Evolutionary conservation across 2,329 filamentous ascomycete genomes (phyloP).

Genomic region (Sporothrix curviconia): DNA sequence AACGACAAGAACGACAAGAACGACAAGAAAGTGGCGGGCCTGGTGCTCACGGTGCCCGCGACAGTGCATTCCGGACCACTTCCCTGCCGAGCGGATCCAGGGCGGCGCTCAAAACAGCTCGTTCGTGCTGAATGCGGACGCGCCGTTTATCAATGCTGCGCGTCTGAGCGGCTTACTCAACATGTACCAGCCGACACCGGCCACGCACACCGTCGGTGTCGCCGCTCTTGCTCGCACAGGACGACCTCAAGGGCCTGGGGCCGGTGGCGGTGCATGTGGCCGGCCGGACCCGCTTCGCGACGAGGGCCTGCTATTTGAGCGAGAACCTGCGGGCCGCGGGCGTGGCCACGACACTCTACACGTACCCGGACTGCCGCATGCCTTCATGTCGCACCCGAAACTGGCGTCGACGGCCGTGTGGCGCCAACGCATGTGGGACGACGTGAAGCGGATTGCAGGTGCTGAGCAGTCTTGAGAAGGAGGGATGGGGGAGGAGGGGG

Average conservation of each 20-base stretch:
- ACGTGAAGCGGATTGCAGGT: not conserved
- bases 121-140: slow-evolving; percentile 19
- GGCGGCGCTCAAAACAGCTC: not conserved
- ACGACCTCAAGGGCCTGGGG: not conserved
- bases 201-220: not conserved
- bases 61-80: not conserved
- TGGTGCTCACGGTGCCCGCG: not conserved
- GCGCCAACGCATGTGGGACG: slow-evolving; percentile 10
- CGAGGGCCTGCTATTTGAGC: slow-evolving; percentile 14
- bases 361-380: slow-evolving; percentile 9
- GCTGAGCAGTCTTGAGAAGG: not conserved
- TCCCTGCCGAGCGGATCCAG: not conserved
- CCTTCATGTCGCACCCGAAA: slow-evolving; percentile 9
- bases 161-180: slow-evolving; percentile 31
- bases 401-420: slow-evolving; percentile 1
- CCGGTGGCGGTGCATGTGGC: slow-evolving; percentile 9
- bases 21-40: no score
- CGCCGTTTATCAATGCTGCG: slow-evolving; percentile 38
- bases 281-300: slow-evolving; percentile 16
- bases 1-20: no score
- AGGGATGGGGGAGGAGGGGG: not conserved
- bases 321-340: slow-evolving; percentile 2
- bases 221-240: not conserved
- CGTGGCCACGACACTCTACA: not conserved
- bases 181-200: slow-evolving; percentile 11